These are phyloP conservation scores for Suzukiozyma palmioleophila DNA, from an alignment of 1,139 yeast species.

Conservation along the genomic window DNA sequence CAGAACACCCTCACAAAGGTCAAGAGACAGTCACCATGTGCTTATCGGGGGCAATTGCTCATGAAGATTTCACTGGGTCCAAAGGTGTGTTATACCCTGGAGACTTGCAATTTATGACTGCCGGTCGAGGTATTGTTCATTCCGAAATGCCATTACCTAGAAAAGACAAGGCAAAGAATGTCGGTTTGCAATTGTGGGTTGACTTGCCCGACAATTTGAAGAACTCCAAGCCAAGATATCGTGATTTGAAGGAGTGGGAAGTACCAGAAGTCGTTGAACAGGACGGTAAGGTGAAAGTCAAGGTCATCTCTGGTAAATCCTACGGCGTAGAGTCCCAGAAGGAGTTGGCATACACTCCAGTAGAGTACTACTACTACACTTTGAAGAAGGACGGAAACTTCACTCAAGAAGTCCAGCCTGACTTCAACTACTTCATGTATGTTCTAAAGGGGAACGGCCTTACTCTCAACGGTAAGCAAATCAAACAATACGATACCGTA, in stretches of 20 bases:
- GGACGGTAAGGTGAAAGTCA: constrained; percentile 60
- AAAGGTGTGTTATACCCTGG: constrained; percentile 78
- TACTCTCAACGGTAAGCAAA: constrained; percentile 34
- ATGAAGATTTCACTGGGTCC: constrained; percentile 87
- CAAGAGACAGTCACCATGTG: constrained; percentile 84
- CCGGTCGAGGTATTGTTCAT: constrained; percentile 85
- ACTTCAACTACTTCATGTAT: constrained; percentile 72
- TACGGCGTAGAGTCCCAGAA: constrained; percentile 71
- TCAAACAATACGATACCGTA: constrained; percentile 48
- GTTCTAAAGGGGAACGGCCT: constrained; percentile 59
- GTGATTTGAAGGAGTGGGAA: constrained; percentile 70
- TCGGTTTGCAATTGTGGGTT: constrained; percentile 89
- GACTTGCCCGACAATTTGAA: constrained; percentile 74
- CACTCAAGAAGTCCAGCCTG: constrained; percentile 55
- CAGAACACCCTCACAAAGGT: constrained; percentile 91
- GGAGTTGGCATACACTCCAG: constrained; percentile 82
- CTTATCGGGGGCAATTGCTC: constrained; percentile 74
- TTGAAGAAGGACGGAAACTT: constrained; percentile 68
- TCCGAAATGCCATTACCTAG: constrained; percentile 78
- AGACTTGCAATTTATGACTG: constrained; percentile 93
- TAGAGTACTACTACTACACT: constrained; percentile 66
- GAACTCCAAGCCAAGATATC: constrained; percentile 69
- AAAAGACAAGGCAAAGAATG: constrained; percentile 52
- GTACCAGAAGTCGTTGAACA: constrained; percentile 64
- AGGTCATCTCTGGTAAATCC: constrained; percentile 73